phyloP scores from a whole-genome alignment of 2,329 filamentous ascomycete genomes.

The Calonectria pauciramosa region DNA sequence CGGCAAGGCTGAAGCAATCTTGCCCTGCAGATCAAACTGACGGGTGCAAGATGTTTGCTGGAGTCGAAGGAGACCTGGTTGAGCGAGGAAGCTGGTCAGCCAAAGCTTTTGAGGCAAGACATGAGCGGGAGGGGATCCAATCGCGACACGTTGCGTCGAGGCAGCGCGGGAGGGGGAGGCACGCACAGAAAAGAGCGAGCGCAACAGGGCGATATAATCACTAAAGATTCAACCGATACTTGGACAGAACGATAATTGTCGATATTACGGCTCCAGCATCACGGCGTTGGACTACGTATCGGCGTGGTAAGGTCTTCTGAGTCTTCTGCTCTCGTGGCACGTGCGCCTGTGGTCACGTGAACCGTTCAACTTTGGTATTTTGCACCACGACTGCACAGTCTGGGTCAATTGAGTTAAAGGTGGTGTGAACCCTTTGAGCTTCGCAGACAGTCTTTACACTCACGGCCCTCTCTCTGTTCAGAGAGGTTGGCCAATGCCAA shows the following conservation, averaged over 20 bases:
- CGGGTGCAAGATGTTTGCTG: constrained; percentile 36
- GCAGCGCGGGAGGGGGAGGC: constrained; percentile 22
- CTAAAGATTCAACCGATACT: constrained; percentile 57
- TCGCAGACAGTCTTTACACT: neutral
- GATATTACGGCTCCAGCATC: constrained; percentile 48
- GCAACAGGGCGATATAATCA: constrained; percentile 50
- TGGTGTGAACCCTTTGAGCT: neutral
- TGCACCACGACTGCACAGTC: neutral
- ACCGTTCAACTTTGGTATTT: neutral
- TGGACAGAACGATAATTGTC: constrained; percentile 54
- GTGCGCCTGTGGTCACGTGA: constrained; percentile 43
- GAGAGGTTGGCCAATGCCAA: neutral
- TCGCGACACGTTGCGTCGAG: constrained; percentile 42
- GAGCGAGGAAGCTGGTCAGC: constrained; percentile 42
- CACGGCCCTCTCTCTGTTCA: neutral
- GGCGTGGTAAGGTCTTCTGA: neutral
- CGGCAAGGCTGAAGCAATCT: constrained; percentile 25
- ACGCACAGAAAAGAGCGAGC: constrained; percentile 53
- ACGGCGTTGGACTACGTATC: constrained; percentile 29
- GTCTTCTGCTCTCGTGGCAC: constrained; percentile 29
- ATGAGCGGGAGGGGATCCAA: constrained; percentile 44
- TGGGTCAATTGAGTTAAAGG: constrained; percentile 4
- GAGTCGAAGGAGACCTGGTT: constrained; percentile 40
- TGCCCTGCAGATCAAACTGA: constrained; percentile 25
- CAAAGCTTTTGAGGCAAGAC: constrained; percentile 44